A percentile compares a stretch with the other conserved stretches of the same genome.
Evolutionary conservation across 257 asterid species (phyloP).

Genomic region (Anisodus acutangulus): DNA sequence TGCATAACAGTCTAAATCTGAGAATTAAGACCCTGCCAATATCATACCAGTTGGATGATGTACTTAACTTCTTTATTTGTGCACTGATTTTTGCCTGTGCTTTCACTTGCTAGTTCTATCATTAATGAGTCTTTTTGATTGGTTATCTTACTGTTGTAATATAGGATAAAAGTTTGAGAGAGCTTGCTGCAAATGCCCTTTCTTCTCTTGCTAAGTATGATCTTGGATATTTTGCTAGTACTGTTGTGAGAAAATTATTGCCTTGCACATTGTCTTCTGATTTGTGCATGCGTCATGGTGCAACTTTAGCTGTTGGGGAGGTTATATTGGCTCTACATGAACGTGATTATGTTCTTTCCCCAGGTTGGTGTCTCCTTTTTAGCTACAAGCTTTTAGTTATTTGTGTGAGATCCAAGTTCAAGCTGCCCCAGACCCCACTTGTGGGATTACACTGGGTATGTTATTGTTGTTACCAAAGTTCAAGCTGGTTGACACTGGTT

Average conservation of each 20-base stretch:
- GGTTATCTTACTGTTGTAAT: constrained; percentile 36
- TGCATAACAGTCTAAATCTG: not conserved
- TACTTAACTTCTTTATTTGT: constrained; percentile 5
- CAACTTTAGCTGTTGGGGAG: constrained; percentile 90
- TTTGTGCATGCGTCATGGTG: constrained; percentile 96
- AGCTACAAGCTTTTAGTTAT: constrained; percentile 25
- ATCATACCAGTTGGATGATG: constrained; percentile 5
- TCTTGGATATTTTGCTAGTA: constrained; percentile 70
- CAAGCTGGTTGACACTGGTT: not conserved
- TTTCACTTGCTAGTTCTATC: constrained; percentile 33
- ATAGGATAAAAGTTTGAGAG: constrained; percentile 94
- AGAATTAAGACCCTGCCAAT: constrained; percentile 1
- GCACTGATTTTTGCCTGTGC: not conserved
- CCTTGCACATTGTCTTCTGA: constrained; percentile 92
- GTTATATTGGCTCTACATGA: constrained; percentile 77
- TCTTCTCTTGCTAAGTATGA: constrained; percentile 77
- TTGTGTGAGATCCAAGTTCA: not conserved
- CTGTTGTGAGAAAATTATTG: constrained; percentile 66
- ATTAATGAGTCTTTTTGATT: constrained; percentile 33
- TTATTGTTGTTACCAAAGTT: not conserved
- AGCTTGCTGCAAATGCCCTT: constrained; percentile 87
- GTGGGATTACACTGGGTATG: too few species aligned
- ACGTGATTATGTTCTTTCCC: constrained; percentile 59
- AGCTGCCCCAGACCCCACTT: too few species aligned
- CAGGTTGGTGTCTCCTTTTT: constrained; percentile 55